Base-by-base conservation (phyloP, 2,329 filamentous ascomycete genomes). In the Cyanodermella asteris region DNA sequence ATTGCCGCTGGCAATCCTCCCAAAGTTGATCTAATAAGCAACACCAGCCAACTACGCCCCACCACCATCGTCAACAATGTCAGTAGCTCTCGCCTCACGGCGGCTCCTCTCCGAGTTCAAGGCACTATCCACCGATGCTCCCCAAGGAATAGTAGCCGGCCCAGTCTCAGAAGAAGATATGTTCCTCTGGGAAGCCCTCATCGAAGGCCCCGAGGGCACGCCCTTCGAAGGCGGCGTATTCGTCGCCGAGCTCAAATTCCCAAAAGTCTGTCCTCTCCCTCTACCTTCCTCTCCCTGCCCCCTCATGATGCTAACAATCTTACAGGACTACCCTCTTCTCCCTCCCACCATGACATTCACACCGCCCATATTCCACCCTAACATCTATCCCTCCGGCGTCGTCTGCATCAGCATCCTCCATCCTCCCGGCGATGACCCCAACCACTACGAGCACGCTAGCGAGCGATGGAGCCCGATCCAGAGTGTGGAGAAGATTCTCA, bases 321-420 rank as follows among this genome's bases (percentile, higher is more conserved):
- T n/a, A n/a, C n/a, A n/a, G n/a, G n/a, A n/a, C n/a, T 22, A 11
- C 15, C 15, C 13, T 19, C 28, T 13, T 20, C 7, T 12, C 13
- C 21, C 20, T 13, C 13, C 7, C 25, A 24, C 13, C 25, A 16
- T 7, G 14, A 15, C 15, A 18, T 13, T 23, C 15, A 9, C 13
- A 13, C 22, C 13, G 22, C 4, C 12, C 17, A 11, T 23, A 21
- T 7, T 3, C 6, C 12, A 18, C 20, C 20, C 15, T 25, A 16
- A 12, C 16, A 82, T 94, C 26, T 94, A 94, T 47, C 65, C 74
- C 10, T 84, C 74, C 45, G 84, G 84, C 34, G 65, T 84, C 11
- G 87, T 94, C 39, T 94, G 84, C 56, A 94, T 94, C 43, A 91
- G 78, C n/a, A 94, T 94, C 54, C 70, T 94, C 3, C 84, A 94